Evolutionary conservation across 306 rosid species (phyloP).

Genomic region (Acacia crassicarpa): DNA sequence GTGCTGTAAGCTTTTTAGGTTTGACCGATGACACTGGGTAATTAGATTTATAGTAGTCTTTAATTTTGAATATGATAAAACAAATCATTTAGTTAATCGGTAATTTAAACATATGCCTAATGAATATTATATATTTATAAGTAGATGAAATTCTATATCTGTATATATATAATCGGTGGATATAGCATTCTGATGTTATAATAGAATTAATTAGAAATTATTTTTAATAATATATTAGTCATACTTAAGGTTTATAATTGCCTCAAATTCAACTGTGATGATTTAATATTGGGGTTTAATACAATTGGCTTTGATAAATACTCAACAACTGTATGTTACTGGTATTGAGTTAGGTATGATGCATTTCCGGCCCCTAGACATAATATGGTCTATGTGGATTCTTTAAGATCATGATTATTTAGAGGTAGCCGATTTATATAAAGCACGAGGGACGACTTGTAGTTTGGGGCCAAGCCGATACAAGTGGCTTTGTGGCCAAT

Average conservation of each 20-base stretch:
- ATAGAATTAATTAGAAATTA: not conserved
- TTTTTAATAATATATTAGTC: not conserved
- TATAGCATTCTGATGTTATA: not conserved
- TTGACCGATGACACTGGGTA: not conserved
- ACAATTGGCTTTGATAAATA: not conserved
- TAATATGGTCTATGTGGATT: not conserved
- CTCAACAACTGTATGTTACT: not conserved
- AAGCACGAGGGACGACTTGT: not conserved
- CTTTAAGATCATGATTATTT: conserved; percentile 1
- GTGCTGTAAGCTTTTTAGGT: not conserved
- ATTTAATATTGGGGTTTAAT: not conserved
- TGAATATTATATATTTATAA: too few species aligned
- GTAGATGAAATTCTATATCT: not conserved
- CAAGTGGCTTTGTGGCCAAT: too few species aligned
- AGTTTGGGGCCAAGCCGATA: not conserved
- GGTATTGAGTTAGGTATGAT: not conserved
- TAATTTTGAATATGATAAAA: not conserved
- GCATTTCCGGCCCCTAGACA: not conserved
- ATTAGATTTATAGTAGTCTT: not conserved
- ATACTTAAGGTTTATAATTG: not conserved
- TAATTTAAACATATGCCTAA: not conserved
- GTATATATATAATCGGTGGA: not conserved
- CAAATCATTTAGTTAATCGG: not conserved
- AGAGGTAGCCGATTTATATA: not conserved
- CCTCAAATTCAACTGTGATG: not conserved